Evolutionary conservation across 345 rosid genomes (phyloP).

Genomic region (Dimocarpus longan): DNA sequence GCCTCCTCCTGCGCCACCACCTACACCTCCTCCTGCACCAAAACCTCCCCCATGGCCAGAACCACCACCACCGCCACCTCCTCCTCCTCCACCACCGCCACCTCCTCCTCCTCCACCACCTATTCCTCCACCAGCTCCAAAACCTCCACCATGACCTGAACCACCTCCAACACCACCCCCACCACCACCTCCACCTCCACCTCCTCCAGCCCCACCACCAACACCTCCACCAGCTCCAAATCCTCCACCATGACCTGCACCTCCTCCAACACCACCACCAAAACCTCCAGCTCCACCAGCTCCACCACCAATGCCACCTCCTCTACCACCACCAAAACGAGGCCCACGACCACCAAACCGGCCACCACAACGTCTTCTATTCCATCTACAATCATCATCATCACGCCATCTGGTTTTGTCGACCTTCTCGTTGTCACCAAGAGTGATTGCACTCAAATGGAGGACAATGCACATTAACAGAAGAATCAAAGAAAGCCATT

Average conservation of each 20-base stretch:
- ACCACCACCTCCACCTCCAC: conserved; percentile 37
- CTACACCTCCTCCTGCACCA: conserved; percentile 49
- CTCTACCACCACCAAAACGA: conserved; percentile 33
- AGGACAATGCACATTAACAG: conserved; percentile 31
- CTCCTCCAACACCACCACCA: conserved; percentile 36
- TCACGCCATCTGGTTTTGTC: conserved; percentile 30
- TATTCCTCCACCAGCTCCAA: conserved; percentile 46
- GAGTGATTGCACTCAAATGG: conserved; percentile 24
- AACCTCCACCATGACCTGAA: conserved; percentile 43
- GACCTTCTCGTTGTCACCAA: conserved; percentile 36
- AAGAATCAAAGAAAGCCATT: conserved; percentile 42
- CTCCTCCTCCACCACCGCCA: conserved; percentile 39
- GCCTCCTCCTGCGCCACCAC: conserved; percentile 39
- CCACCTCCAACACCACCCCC: conserved; percentile 55
- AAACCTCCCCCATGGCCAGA: conserved; percentile 39
- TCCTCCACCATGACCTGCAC: conserved; percentile 43
- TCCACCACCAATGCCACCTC: conserved; percentile 42
- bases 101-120: conserved; percentile 46
- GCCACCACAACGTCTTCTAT: conserved; percentile 19
- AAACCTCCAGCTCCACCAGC: conserved; percentile 32
- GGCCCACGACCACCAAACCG: conserved; percentile 30
- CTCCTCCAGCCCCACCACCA: conserved; percentile 44
- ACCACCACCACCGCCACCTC: conserved; percentile 37
- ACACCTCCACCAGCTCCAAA: conserved; percentile 46
- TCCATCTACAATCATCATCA: conserved; percentile 47